Evolutionary conservation across 768 basidiomycete species (phyloP), one percentile per base, ranked within the genome.

Genomic region (Suillus decipiens): DNA sequence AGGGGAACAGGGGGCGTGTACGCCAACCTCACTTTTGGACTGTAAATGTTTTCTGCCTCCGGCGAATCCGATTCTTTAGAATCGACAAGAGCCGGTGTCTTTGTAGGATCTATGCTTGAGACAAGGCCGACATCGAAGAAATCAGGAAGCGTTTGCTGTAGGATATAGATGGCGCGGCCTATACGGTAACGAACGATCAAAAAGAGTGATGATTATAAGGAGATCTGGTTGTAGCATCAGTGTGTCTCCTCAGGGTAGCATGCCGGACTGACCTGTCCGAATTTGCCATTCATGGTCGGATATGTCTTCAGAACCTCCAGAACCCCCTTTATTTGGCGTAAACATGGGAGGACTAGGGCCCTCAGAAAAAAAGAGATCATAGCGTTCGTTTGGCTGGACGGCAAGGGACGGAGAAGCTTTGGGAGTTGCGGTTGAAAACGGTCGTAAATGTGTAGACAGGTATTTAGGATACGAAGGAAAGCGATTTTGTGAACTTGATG

Each of bases 221-320:
- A 22, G 37, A 47, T 45, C 67, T 59, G 56, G 39, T 61, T 71
- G 68, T 73, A 71, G 73, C 64, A 75, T 77, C 73, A 74, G 75
- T 69, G 59, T 63, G 64, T 71, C 69, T 62, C 66, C 55, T 31
- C 37, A 51, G 17, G 47, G 64, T 60, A 55, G 61, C 47, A 62
- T 31, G 54, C 55, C 41, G 57, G 50, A 68, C 75, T 42, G 63
- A 88, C 91, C 90, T 68, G 89, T 90, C 31, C 89, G 86, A 57
- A 92, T 81, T 69, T 90, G 85, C 90, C 90, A 93, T 68, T 93
- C 91, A 8, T 80, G 78, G 72, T 93, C 91, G 1, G 89, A 83
- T 9, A 92, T 55, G 43, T 69, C 69, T 14, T 59, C 50, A 4
- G 64, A 65, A 12, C 61, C 41, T 7, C 63, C 31, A 6, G 68